Percentiles rank a stretch among this genome's conserved stretches.
phyloP scores from a whole-genome alignment of 2,329 filamentous ascomycete species.

The Verticillium klebahnii region DNA sequence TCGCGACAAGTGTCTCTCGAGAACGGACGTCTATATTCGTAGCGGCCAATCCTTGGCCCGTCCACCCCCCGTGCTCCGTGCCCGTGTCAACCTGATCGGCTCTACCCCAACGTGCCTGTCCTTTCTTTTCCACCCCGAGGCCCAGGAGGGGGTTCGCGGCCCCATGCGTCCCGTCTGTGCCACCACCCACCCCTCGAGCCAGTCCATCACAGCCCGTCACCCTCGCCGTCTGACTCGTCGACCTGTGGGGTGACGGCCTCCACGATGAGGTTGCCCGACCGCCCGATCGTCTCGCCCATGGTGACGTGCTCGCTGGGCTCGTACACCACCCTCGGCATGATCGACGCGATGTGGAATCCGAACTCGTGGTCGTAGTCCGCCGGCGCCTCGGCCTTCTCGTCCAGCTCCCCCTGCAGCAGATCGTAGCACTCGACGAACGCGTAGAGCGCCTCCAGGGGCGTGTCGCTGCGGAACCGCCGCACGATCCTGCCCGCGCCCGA shows the following conservation, averaged over 20 bases:
- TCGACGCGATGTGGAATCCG: conserved; percentile 77
- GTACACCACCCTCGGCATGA: conserved; percentile 80
- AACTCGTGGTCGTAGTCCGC: conserved; percentile 75
- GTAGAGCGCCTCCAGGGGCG: conserved; percentile 82
- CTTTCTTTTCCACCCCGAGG: no score
- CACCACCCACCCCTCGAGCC: no score
- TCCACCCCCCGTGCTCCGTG: background rate
- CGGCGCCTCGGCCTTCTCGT: conserved; percentile 43
- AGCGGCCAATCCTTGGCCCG: background rate
- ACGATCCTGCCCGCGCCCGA: conserved; percentile 68
- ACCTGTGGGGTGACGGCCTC: conserved; percentile 53
- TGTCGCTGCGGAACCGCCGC: conserved; percentile 65
- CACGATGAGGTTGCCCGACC: conserved; percentile 84
- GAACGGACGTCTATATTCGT: background rate
- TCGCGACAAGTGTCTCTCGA: background rate
- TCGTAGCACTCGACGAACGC: conserved; percentile 94
- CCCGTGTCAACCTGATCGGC: background rate
- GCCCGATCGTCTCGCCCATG: conserved; percentile 69
- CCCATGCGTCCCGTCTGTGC: background rate
- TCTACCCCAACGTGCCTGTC: background rate
- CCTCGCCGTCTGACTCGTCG: conserved; percentile 9
- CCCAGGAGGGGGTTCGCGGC: no score
- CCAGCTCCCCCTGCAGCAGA: conserved; percentile 47
- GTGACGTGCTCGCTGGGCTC: conserved; percentile 62
- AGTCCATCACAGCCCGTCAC: background rate